These are phyloP conservation scores for Yamadazyma dushanensis DNA, from an alignment of 1,139 yeast species.

Conservation along the genomic window DNA sequence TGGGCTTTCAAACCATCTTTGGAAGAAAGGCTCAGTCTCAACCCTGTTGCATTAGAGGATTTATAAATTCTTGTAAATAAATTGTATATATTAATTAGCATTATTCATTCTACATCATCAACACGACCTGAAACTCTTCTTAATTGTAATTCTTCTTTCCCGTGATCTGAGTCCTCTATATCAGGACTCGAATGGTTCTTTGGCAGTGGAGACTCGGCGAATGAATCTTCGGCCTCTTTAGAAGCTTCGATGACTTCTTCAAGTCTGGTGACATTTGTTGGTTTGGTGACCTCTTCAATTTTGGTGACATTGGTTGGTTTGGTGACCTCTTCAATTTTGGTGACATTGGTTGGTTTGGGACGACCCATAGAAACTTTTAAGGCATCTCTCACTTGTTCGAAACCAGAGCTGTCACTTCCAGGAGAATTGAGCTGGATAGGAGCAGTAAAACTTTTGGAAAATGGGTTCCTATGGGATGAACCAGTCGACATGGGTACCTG, in stretches of 20 bases:
- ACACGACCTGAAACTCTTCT: constrained; percentile 4
- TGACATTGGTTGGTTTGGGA: neutral
- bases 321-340: neutral
- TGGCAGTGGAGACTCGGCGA: neutral
- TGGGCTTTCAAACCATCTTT: constrained; percentile 87
- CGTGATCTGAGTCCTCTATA: constrained; percentile 1
- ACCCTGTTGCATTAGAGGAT: constrained; percentile 11
- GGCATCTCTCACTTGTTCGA: constrained; percentile 7
- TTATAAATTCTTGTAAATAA: constrained; percentile 3
- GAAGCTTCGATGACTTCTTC: constrained; percentile 1
- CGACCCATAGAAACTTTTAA: neutral
- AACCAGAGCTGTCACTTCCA: constrained; percentile 9
- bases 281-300: neutral
- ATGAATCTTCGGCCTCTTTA: neutral
- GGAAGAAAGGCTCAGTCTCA: constrained; percentile 15
- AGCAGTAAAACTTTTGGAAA: constrained; percentile 7
- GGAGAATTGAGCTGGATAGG: constrained; percentile 8
- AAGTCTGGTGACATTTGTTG: neutral
- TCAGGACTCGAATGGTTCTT: neutral
- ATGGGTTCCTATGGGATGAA: neutral
- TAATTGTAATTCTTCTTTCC: constrained; percentile 4
- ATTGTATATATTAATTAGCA: constrained; percentile 1
- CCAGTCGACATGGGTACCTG: constrained; percentile 2
- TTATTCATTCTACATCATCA: neutral
- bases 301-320: neutral